Conservation (phyloP, 345 rosid genomes). For the Barbarea vulgaris region DNA sequence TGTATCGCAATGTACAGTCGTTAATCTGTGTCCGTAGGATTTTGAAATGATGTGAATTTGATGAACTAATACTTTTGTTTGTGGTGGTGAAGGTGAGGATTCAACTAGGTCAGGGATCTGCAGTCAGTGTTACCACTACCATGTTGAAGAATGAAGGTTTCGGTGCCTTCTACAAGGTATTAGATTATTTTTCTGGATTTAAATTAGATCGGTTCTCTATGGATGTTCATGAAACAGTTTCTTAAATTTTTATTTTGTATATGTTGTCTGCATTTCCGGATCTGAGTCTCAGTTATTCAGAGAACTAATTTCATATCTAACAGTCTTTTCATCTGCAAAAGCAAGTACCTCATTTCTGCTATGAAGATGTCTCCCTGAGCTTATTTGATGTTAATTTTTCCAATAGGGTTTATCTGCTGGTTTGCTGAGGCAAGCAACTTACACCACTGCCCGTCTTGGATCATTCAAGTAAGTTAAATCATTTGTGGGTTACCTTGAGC, state of each 20-base stretch:
- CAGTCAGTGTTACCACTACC: constrained; percentile 65
- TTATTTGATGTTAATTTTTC: background rate
- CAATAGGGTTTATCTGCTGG: constrained; percentile 94
- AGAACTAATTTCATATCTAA: background rate
- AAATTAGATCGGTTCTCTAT: constrained; percentile 17
- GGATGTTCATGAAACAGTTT: constrained; percentile 3
- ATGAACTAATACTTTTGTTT: constrained; percentile 20
- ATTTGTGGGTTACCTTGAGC: constrained; percentile 11
- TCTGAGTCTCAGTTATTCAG: background rate
- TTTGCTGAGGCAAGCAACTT: constrained; percentile 94
- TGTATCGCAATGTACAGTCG: constrained; percentile 1
- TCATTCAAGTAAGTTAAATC: constrained; percentile 70
- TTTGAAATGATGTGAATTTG: constrained; percentile 3
- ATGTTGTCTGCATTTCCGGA: background rate
- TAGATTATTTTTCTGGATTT: background rate
- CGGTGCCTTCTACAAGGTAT: constrained; percentile 94
- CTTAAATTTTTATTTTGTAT: constrained; percentile 8
- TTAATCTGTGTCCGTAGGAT: background rate
- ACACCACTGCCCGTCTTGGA: constrained; percentile 97
- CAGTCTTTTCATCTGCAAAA: background rate
- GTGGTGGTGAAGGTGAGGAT: constrained; percentile 80
- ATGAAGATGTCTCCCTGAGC: constrained; percentile 1
- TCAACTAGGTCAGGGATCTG: constrained; percentile 97
- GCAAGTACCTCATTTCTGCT: background rate
- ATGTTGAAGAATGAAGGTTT: constrained; percentile 89